phyloP scores from a whole-genome alignment of 1,284 basidiomycete genomes.

The Ganoderma lingzhi region DNA sequence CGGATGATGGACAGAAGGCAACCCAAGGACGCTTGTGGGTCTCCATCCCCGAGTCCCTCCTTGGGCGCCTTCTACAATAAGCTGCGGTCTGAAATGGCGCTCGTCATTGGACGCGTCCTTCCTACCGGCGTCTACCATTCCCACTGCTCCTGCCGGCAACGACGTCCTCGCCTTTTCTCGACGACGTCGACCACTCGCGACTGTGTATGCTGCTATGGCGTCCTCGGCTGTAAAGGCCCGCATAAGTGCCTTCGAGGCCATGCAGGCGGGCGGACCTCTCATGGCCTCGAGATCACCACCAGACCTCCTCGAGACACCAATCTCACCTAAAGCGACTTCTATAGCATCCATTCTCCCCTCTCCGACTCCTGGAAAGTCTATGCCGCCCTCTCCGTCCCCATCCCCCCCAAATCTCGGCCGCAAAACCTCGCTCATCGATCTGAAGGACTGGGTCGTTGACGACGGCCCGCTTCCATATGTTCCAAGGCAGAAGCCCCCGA shows the following conservation, averaged over 20 bases:
- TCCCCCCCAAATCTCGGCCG: constrained; percentile 61
- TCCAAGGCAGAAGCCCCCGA: constrained; percentile 36
- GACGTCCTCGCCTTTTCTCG: neutral
- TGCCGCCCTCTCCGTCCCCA: constrained; percentile 54
- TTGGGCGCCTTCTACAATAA: constrained; percentile 4
- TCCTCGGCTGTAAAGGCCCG: constrained; percentile 63
- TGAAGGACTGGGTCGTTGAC: constrained; percentile 79
- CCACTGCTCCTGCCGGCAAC: constrained; percentile 3
- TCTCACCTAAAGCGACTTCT: constrained; percentile 50
- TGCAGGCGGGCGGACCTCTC: constrained; percentile 28
- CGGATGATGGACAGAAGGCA: constrained; percentile 12
- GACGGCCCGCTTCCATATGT: constrained; percentile 53
- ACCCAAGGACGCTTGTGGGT: neutral
- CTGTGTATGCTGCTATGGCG: constrained; percentile 47
- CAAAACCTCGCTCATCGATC: constrained; percentile 72
- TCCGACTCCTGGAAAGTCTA: constrained; percentile 39
- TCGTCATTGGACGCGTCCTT: neutral
- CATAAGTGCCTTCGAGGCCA: constrained; percentile 63
- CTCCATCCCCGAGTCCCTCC: neutral
- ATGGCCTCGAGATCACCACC: constrained; percentile 34
- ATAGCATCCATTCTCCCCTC: constrained; percentile 38
- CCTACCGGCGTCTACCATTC: constrained; percentile 7
- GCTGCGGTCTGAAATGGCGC: neutral
- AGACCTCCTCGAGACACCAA: constrained; percentile 54
- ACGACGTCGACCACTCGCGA: neutral